These are phyloP conservation scores for Scedosporium aurantiacum DNA, from an alignment of 2,329 filamentous ascomycete genomes.

Conservation along the genomic window DNA sequence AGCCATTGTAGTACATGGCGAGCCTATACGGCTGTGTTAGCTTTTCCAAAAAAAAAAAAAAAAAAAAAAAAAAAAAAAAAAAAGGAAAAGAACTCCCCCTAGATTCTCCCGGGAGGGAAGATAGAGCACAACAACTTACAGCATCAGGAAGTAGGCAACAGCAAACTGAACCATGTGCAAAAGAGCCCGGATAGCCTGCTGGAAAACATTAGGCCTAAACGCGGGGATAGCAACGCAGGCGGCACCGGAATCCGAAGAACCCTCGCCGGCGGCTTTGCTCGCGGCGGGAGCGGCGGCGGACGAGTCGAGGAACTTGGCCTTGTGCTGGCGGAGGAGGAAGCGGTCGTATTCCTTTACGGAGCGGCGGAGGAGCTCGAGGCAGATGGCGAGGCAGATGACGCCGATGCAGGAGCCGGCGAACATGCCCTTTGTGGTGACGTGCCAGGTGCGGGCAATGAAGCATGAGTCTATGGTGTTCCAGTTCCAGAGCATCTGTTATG, in stretches of 20 bases:
- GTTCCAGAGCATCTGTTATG: slow-evolving; percentile 74
- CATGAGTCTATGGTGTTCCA: slow-evolving; percentile 63
- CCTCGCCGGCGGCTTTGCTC: slow-evolving; percentile 10
- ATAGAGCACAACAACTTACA: slow-evolving; percentile 22
- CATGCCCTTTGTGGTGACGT: slow-evolving; percentile 55
- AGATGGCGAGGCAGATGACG: slow-evolving; percentile 60
- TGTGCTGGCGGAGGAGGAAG: slow-evolving; percentile 43
- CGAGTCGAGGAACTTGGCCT: slow-evolving; percentile 16
- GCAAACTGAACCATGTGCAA: slow-evolving; percentile 63
- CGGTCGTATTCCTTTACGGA: slow-evolving; percentile 62
- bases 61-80: background rate
- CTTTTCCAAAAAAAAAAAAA: background rate
- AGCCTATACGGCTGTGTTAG: slow-evolving; percentile 16
- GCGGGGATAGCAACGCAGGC: slow-evolving; percentile 15
- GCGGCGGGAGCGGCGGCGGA: slow-evolving; percentile 10
- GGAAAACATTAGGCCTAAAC: slow-evolving; percentile 46
- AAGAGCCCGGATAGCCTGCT: slow-evolving; percentile 56
- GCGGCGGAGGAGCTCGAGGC: slow-evolving; percentile 63
- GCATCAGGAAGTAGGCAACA: slow-evolving; percentile 71
- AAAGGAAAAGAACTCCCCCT: background rate
- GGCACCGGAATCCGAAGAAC: background rate
- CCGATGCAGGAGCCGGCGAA: slow-evolving; percentile 76
- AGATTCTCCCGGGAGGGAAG: background rate
- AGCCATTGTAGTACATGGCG: slow-evolving; percentile 57
- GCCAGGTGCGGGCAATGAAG: slow-evolving; percentile 62